Conservation (phyloP, 2,329 filamentous ascomycete genomes). For the Penicillium sp. region DNA sequence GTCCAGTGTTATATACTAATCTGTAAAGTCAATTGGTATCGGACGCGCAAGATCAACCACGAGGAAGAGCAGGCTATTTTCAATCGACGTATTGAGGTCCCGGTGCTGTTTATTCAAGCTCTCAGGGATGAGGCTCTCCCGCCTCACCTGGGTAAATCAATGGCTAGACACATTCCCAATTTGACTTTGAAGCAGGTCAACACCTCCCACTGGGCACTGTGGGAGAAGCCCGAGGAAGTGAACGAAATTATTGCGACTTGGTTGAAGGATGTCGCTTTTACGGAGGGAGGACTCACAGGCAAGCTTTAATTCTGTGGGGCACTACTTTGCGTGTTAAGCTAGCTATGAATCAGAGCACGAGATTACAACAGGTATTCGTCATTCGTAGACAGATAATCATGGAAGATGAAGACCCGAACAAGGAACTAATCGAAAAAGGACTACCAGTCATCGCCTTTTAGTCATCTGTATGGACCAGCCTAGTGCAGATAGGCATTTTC, state of each 20-base stretch:
- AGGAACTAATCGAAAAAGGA: background rate
- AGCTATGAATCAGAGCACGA: background rate
- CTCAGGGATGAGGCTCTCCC: slow-evolving; percentile 67
- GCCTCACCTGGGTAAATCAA: slow-evolving; percentile 64
- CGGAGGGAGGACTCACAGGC: slow-evolving; percentile 35
- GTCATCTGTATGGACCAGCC: background rate
- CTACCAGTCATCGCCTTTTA: background rate
- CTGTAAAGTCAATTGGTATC: slow-evolving; percentile 73
- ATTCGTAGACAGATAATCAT: background rate
- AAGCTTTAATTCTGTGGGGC: slow-evolving; percentile 36
- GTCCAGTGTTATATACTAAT: background rate
- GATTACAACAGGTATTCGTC: background rate
- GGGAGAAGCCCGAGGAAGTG: slow-evolving; percentile 65
- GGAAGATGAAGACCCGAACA: background rate
- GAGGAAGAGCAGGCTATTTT: slow-evolving; percentile 61
- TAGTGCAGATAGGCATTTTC: background rate
- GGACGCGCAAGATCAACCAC: slow-evolving; percentile 66
- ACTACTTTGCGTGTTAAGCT: no score
- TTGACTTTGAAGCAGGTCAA: slow-evolving; percentile 64
- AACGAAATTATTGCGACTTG: slow-evolving; percentile 67
- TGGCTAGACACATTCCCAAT: slow-evolving; percentile 63
- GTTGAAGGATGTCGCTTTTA: slow-evolving; percentile 55
- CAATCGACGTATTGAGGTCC: slow-evolving; percentile 50
- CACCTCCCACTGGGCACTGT: slow-evolving; percentile 76
- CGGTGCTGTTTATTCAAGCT: slow-evolving; percentile 71